Evolutionary conservation across 164 flowering plant genomes (phyloP).

Genomic region (Tetrastigma voinierianum): DNA sequence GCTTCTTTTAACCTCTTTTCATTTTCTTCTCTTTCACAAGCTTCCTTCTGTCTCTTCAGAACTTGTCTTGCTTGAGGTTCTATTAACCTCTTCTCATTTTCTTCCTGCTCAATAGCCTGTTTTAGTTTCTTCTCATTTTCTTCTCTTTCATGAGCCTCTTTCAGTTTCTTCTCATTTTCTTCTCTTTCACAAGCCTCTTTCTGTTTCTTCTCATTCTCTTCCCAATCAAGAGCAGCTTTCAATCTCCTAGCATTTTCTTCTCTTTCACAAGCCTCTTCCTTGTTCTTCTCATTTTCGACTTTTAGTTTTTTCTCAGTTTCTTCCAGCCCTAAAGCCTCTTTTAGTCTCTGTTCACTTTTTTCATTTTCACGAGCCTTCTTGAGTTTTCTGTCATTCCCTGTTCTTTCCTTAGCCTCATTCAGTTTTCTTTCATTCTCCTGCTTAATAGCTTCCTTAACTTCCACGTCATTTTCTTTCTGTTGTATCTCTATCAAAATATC

Average conservation of each 20-base stretch:
- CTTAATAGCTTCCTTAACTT: conserved; percentile 5
- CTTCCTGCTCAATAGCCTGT: conserved; percentile 20
- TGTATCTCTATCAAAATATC: too few species aligned
- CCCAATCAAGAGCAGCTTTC: conserved; percentile 16
- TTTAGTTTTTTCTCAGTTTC: conserved; percentile 15
- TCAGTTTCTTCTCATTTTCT: conserved; percentile 22
- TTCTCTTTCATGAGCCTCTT: conserved; percentile 23
- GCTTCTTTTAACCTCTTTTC: conserved; percentile 18
- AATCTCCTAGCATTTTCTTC: conserved; percentile 22
- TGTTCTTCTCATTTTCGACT: background rate
- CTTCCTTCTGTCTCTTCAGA: conserved; percentile 21
- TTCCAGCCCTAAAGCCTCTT: conserved; percentile 14
- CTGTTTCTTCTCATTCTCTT: conserved; percentile 14
- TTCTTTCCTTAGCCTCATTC: conserved; percentile 13
- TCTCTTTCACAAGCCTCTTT: conserved; percentile 14
- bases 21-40: conserved; percentile 17
- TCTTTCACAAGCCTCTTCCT: conserved; percentile 5
- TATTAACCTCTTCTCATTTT: conserved; percentile 21
- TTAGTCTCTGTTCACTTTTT: conserved; percentile 7
- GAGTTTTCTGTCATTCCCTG: conserved; percentile 18
- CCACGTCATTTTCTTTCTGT: conserved; percentile 4
- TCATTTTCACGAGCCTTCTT: conserved; percentile 8
- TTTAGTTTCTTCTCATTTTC: conserved; percentile 26
- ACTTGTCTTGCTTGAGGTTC: conserved; percentile 23
- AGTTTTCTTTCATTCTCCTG: conserved; percentile 16